phyloP scores from a whole-genome alignment of 2,329 filamentous ascomycete species.

The Fusarium buxicola region DNA sequence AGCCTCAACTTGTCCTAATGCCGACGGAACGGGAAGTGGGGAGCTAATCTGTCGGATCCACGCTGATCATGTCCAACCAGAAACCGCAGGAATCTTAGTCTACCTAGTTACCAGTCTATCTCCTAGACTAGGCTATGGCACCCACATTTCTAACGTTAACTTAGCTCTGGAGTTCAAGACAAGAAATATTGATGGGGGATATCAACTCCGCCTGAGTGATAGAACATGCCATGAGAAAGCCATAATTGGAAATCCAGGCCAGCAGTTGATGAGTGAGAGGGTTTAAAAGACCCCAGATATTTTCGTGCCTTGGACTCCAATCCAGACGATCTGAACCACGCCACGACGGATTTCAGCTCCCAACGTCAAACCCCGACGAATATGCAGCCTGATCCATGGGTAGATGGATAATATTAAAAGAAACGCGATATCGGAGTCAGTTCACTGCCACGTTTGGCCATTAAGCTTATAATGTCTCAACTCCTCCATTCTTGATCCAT shows the following conservation, averaged over 20 bases:
- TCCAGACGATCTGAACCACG: not conserved
- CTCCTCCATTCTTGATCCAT: too few relatives aligned
- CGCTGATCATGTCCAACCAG: too few relatives aligned
- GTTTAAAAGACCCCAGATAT: not conserved
- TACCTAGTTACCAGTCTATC: not conserved
- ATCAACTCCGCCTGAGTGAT: too few relatives aligned
- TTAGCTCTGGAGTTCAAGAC: too few relatives aligned
- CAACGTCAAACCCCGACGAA: not conserved
- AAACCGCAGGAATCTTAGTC: too few relatives aligned
- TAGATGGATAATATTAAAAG: slow-evolving; percentile 3
- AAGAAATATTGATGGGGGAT: too few relatives aligned
- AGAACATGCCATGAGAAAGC: too few relatives aligned
- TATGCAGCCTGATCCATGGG: not conserved
- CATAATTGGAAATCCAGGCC: too few relatives aligned
- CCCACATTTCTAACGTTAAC: too few relatives aligned
- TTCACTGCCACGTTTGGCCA: not conserved
- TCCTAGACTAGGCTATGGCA: too few relatives aligned
- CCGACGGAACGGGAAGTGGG: slow-evolving; percentile 12
- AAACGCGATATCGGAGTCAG: too few relatives aligned
- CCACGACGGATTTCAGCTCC: slow-evolving; percentile 13
- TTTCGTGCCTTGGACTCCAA: not conserved
- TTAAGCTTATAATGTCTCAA: not conserved
- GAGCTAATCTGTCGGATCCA: not conserved
- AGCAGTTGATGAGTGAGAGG: not conserved
- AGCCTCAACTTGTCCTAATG: not conserved